A percentile compares a stretch with the other conserved stretches of the same genome.
Evolutionary conservation across 768 basidiomycete genomes (phyloP).

Genomic region (Lactifluus hygrophoroides): DNA sequence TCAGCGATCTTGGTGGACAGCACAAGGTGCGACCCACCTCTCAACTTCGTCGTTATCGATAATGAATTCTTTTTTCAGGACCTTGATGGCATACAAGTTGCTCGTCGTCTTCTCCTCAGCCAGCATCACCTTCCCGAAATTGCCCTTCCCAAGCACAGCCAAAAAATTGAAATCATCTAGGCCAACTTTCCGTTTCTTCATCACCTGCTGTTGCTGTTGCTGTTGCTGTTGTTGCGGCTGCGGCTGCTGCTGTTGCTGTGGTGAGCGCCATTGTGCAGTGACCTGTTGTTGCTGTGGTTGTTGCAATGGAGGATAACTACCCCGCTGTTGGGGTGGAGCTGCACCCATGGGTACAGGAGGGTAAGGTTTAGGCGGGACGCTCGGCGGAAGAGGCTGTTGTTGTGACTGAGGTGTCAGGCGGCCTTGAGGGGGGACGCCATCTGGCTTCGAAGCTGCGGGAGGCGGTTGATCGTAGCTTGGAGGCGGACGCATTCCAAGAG

Average conservation of each 20-base stretch:
- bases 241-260: constrained; percentile 29
- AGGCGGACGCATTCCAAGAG: constrained; percentile 19
- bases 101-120: constrained; percentile 95
- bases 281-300: constrained; percentile 22
- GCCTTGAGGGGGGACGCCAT: constrained; percentile 5
- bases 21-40: constrained; percentile 47
- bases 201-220: constrained; percentile 33
- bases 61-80: constrained; percentile 99
- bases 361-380: constrained; percentile 14
- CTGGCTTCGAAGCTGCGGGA: neutral
- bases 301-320: constrained; percentile 1
- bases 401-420: constrained; percentile 12
- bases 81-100: constrained; percentile 95
- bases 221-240: constrained; percentile 27
- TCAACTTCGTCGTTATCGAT: constrained; percentile 99
- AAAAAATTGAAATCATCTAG: constrained; percentile 99
- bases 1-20: neutral
- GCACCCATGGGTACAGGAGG: neutral
- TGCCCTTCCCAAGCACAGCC: constrained; percentile 96
- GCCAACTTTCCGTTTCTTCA: constrained; percentile 75
- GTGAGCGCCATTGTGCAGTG: constrained; percentile 28
- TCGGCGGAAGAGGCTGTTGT: constrained; percentile 17
- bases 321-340: constrained; percentile 7
- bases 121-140: constrained; percentile 99
- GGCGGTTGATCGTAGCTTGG: constrained; percentile 14